These are phyloP conservation scores for Pseudognaphalium luteoalbum DNA, from an alignment of 129 eudicot genomes.

Conservation along the genomic window DNA sequence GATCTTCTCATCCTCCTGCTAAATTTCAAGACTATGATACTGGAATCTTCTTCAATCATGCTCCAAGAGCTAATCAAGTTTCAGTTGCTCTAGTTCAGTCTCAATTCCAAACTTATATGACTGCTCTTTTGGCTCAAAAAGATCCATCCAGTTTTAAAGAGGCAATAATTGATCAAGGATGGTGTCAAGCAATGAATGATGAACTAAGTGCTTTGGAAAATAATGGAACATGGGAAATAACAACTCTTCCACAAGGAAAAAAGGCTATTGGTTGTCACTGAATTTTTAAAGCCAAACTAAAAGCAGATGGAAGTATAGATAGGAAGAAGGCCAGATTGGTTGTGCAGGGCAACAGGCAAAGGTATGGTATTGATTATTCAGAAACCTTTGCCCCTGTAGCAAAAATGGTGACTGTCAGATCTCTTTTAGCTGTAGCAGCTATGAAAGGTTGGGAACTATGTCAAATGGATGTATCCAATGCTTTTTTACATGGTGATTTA, in stretches of 20 bases:
- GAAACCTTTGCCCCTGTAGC: background rate
- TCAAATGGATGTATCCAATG: background rate
- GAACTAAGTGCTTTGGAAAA: background rate
- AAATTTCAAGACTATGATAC: background rate
- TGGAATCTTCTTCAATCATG: too few species aligned
- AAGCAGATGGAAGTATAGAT: too few species aligned
- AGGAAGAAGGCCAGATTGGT: too few species aligned
- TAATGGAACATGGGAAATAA: background rate
- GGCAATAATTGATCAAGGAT: background rate
- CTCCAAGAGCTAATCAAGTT: background rate
- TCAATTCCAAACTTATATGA: background rate
- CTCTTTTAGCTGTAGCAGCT: background rate
- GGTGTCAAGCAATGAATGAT: background rate
- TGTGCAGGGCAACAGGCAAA: too few species aligned
- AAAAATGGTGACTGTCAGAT: background rate
- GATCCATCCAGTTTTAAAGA: background rate
- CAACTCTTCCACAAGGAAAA: background rate
- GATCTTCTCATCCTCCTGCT: background rate
- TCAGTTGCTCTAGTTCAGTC: background rate
- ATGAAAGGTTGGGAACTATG: background rate
- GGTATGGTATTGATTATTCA: too few species aligned
- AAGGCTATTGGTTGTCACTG: too few species aligned
- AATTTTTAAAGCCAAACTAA: too few species aligned
- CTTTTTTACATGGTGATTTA: background rate
- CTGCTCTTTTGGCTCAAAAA: background rate